Conservation (phyloP, 2,329 filamentous ascomycete species). For the Clarireedia homoeocarpa region DNA sequence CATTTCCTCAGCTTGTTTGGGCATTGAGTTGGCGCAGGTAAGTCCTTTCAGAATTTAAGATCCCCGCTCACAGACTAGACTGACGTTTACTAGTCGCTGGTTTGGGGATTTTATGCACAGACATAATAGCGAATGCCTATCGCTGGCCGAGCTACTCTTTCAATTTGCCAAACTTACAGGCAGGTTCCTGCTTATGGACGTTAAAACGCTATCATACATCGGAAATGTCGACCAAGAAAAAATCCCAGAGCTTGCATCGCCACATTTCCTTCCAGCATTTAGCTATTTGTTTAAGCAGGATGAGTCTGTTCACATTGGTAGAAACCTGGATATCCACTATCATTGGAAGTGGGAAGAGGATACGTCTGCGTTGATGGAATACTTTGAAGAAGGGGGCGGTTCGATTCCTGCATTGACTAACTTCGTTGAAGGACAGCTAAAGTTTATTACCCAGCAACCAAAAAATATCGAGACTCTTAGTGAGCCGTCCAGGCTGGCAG, state of each 20-base stretch:
- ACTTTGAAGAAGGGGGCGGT: slow-evolving; percentile 32
- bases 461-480: slow-evolving; percentile 32
- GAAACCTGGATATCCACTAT: slow-evolving; percentile 34
- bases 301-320: slow-evolving; percentile 28
- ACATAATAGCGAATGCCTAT: slow-evolving; percentile 15
- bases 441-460: slow-evolving; percentile 38
- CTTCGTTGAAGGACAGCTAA: slow-evolving; percentile 36
- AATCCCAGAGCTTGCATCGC: slow-evolving; percentile 36
- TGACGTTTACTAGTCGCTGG: slow-evolving; percentile 23
- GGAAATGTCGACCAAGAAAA: slow-evolving; percentile 25
- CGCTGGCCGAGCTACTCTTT: slow-evolving; percentile 25
- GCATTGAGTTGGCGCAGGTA: slow-evolving; percentile 36
- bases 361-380: slow-evolving; percentile 15
- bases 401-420: slow-evolving; percentile 37
- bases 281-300: slow-evolving; percentile 32
- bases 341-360: slow-evolving; percentile 30
- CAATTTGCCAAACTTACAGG: slow-evolving; percentile 41
- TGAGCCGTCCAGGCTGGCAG: slow-evolving; percentile 23
- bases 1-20: slow-evolving; percentile 44
- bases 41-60: slow-evolving; percentile 15
- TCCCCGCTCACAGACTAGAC: not conserved
- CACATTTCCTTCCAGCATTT: slow-evolving; percentile 40
- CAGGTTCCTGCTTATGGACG: slow-evolving; percentile 45
- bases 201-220: slow-evolving; percentile 27
- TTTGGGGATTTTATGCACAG: slow-evolving; percentile 27